These are phyloP conservation scores for Nymphaea colorata DNA, from an alignment of 164 flowering plant genomes.

Conservation along the genomic window DNA sequence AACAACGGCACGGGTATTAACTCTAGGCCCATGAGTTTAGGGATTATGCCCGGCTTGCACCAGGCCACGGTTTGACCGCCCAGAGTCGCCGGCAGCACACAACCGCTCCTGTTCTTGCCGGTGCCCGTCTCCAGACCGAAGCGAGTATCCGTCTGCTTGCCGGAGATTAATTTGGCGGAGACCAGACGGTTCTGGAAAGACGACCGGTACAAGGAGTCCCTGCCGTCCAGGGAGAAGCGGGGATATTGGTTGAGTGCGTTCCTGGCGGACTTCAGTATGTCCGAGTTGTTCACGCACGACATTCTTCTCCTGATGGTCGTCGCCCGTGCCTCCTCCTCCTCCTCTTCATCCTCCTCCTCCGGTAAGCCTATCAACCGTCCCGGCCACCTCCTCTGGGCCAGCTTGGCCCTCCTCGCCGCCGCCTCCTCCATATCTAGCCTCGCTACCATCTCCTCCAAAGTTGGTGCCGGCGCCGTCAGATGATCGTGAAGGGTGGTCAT, in stretches of 20 bases:
- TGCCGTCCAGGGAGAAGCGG: slow-evolving; percentile 80
- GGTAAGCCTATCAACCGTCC: neutral
- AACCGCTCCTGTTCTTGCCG: slow-evolving; percentile 5
- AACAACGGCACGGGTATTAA: slow-evolving; percentile 57
- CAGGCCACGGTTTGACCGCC: slow-evolving; percentile 71
- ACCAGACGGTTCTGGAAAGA: slow-evolving; percentile 33
- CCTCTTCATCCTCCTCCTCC: neutral
- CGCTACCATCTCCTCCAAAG: slow-evolving; percentile 83
- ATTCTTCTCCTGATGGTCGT: slow-evolving; percentile 24
- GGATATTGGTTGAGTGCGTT: slow-evolving; percentile 92
- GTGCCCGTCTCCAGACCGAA: slow-evolving; percentile 10
- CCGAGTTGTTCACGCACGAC: slow-evolving; percentile 81
- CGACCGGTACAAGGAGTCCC: slow-evolving; percentile 75
- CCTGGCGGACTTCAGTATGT: slow-evolving; percentile 64
- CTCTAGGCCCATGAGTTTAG: slow-evolving; percentile 87
- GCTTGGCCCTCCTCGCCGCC: slow-evolving; percentile 27
- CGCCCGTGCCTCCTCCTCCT: neutral
- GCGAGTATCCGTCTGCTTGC: neutral
- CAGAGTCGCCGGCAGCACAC: slow-evolving; percentile 25
- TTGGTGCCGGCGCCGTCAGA: slow-evolving; percentile 15
- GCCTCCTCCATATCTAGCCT: slow-evolving; percentile 70
- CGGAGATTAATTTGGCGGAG: neutral
- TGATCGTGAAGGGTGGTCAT: neutral
- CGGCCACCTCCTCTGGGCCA: neutral
- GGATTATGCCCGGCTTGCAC: slow-evolving; percentile 87